Conservation (phyloP, 139 green algal species). For the Mesotaenium endlicherianum region DNA sequence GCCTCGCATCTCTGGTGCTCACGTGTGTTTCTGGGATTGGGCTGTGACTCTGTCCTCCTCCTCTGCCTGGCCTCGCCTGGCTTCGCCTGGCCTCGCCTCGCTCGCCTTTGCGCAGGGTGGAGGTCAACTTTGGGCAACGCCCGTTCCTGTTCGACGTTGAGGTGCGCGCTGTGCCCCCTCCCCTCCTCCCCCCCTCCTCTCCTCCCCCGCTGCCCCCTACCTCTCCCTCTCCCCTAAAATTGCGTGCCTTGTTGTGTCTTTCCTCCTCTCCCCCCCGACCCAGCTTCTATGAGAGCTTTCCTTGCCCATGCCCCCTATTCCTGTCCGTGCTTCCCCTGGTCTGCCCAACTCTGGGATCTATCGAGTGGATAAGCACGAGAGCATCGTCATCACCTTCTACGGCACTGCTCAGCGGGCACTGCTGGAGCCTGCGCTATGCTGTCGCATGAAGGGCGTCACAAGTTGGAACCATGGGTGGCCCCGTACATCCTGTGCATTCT, state of each 20-base stretch:
- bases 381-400: no score
- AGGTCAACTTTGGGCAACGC: constrained; percentile 78
- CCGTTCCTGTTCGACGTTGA: constrained; percentile 81
- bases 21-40: no score
- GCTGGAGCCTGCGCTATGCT: no score
- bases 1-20: no score
- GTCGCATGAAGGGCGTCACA: no score
- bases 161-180: constrained; percentile 25
- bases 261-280: not conserved
- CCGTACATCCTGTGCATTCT: no score
- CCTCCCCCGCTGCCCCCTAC: not conserved
- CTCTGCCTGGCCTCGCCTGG: no score
- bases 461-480: no score
- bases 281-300: not conserved
- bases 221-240: not conserved
- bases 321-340: not conserved
- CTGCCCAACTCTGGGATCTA: not conserved
- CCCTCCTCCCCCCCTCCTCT: not conserved
- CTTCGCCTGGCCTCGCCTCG: no score
- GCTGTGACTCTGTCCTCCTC: no score
- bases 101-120: no score
- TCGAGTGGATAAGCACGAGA: not conserved
- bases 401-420: no score
- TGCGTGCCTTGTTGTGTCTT: not conserved
- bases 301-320: not conserved